Conservation (phyloP, 2,329 filamentous ascomycete genomes). For the Fusarium veterinarium region DNA sequence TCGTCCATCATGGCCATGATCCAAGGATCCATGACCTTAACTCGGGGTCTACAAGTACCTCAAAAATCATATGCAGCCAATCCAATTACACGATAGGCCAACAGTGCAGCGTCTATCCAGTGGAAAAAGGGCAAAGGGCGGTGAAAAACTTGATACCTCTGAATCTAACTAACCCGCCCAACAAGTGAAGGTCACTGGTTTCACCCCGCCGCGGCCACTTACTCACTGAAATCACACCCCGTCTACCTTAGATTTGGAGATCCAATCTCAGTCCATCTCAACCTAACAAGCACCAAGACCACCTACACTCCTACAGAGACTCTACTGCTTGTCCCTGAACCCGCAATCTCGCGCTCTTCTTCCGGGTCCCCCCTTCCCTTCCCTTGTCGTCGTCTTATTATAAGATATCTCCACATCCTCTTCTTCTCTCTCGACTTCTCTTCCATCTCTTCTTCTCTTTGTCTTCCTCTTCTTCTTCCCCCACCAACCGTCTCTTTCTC, state of each 20-base stretch:
- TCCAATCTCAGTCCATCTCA: constrained; percentile 39
- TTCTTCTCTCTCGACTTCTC: constrained; percentile 30
- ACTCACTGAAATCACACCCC: constrained; percentile 19
- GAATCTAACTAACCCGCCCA: constrained; percentile 35
- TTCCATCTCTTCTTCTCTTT: constrained; percentile 29
- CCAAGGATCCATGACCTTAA: constrained; percentile 8
- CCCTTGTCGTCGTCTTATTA: constrained; percentile 26
- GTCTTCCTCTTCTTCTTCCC: constrained; percentile 24
- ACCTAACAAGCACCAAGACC: constrained; percentile 1
- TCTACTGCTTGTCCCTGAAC: constrained; percentile 17
- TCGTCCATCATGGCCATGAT: constrained; percentile 31
- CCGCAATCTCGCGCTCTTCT: constrained; percentile 42
- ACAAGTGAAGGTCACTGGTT: constrained; percentile 36
- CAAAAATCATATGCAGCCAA: constrained; percentile 16
- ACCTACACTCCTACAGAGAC: not conserved
- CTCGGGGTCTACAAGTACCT: constrained; percentile 24
- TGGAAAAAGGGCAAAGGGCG: constrained; percentile 41
- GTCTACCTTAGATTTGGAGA: constrained; percentile 33
- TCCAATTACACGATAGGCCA: constrained; percentile 30
- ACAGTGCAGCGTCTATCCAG: constrained; percentile 28
- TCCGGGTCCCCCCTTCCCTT: constrained; percentile 31
- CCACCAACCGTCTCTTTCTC: constrained; percentile 19
- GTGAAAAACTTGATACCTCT: constrained; percentile 42
- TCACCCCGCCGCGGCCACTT: constrained; percentile 29
- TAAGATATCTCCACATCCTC: constrained; percentile 31